A percentile compares a stretch with the other conserved stretches of the same genome.
These are phyloP conservation scores for Spergularia marina DNA, from an alignment of 148 eudicot genomes.

Conservation along the genomic window DNA sequence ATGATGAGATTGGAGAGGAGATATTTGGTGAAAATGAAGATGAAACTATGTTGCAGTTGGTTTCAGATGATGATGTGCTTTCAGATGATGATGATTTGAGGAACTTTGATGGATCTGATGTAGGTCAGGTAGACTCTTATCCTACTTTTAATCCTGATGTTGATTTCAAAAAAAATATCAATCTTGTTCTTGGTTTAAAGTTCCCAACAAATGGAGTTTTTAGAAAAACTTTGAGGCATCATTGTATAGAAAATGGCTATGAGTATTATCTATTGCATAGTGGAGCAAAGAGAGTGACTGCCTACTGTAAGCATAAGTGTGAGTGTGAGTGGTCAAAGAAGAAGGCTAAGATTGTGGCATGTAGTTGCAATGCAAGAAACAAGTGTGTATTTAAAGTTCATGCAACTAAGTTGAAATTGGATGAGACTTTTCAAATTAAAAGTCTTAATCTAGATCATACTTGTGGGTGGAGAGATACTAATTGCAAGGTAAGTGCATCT, in stretches of 20 bases:
- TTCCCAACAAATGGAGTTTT: neutral
- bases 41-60: no score
- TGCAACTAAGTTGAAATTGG: no score
- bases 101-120: neutral
- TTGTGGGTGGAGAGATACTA: no score
- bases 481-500: no score
- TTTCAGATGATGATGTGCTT: neutral
- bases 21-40: no score
- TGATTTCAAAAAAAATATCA: neutral
- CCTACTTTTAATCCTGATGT: neutral
- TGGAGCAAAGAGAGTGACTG: neutral
- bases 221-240: constrained; percentile 4
- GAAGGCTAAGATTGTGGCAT: no score
- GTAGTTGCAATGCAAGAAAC: no score
- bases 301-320: neutral
- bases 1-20: neutral
- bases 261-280: constrained; percentile 11
- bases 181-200: neutral
- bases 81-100: constrained; percentile 2
- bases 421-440: no score
- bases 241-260: neutral
- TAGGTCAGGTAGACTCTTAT: neutral
- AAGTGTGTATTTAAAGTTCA: no score
- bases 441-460: no score
- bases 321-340: neutral